phyloP scores from a whole-genome alignment of 805 yeast species.

The Saturnispora zaruensis region DNA sequence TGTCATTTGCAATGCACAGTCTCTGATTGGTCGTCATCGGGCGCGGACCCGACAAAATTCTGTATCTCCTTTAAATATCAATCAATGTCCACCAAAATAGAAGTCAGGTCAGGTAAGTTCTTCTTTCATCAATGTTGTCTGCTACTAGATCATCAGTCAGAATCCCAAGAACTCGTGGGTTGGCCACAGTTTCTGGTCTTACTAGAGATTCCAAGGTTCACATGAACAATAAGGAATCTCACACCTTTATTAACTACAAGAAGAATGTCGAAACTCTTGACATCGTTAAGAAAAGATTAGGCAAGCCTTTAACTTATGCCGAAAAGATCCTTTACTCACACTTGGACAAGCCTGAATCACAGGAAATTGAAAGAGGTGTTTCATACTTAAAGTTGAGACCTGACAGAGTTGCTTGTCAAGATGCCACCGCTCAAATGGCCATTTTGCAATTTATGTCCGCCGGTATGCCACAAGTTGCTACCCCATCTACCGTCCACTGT shows the following conservation, averaged over 20 bases:
- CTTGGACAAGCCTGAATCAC: slow-evolving; percentile 78
- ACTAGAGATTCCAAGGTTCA: slow-evolving; percentile 49
- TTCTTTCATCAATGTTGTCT: slow-evolving; percentile 21
- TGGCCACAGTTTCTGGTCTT: slow-evolving; percentile 43
- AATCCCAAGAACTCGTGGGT: slow-evolving; percentile 33
- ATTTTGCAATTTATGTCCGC: slow-evolving; percentile 96
- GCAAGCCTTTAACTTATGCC: slow-evolving; percentile 82
- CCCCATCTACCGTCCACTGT: slow-evolving; percentile 95
- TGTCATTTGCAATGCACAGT: background rate
- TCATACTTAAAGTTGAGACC: slow-evolving; percentile 90
- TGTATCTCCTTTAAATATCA: background rate
- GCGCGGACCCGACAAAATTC: slow-evolving; percentile 5
- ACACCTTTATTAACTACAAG: slow-evolving; percentile 86
- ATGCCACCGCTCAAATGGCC: slow-evolving; percentile 99
- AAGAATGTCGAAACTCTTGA: slow-evolving; percentile 80
- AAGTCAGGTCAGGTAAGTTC: background rate
- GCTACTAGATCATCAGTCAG: slow-evolving; percentile 24
- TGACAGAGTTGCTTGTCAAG: slow-evolving; percentile 99
- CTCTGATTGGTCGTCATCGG: background rate
- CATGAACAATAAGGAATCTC: slow-evolving; percentile 56
- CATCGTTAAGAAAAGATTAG: slow-evolving; percentile 63
- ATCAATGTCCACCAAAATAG: background rate
- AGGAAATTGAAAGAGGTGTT: slow-evolving; percentile 66
- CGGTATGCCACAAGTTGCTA: slow-evolving; percentile 77
- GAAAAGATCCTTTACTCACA: slow-evolving; percentile 94